Conservation (phyloP, 2,329 filamentous ascomycete genomes). For the Podosphaera fusca region DNA sequence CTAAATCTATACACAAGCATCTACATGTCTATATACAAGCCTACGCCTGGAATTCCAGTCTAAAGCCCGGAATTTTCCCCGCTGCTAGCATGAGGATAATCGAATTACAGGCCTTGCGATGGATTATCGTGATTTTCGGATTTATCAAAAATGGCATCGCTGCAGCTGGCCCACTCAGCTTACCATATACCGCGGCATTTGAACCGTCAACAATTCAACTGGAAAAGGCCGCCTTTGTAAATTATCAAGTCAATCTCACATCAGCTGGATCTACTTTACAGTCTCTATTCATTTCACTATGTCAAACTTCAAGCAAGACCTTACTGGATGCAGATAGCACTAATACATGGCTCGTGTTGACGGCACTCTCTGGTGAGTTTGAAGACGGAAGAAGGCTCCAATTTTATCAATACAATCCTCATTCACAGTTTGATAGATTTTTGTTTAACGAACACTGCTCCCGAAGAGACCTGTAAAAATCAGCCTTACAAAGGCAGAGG, state of each 20-base stretch:
- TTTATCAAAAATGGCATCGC: not conserved
- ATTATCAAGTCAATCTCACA: not conserved
- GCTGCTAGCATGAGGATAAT: not conserved
- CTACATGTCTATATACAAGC: not conserved
- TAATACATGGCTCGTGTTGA: slow-evolving; percentile 1
- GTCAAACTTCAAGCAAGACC: not conserved
- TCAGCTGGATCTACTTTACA: not conserved
- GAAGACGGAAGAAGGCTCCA: not conserved
- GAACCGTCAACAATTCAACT: not conserved
- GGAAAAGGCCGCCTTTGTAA: not conserved
- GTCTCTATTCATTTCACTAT: not conserved
- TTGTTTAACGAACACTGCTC: not conserved
- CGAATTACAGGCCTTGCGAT: not conserved
- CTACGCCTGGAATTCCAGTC: not conserved
- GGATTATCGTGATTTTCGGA: not conserved
- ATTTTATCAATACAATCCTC: too few relatives aligned
- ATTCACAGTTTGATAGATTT: not conserved
- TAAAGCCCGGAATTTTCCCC: not conserved
- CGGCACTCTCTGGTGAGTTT: not conserved
- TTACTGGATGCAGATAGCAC: not conserved
- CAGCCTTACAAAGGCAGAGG: not conserved
- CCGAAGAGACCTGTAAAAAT: slow-evolving; percentile 1
- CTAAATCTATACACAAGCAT: too few relatives aligned
- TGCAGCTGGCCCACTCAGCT: not conserved
- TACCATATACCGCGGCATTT: not conserved